Conservation (phyloP, 2,329 filamentous ascomycete species). For the Calonectria hongkongensis region DNA sequence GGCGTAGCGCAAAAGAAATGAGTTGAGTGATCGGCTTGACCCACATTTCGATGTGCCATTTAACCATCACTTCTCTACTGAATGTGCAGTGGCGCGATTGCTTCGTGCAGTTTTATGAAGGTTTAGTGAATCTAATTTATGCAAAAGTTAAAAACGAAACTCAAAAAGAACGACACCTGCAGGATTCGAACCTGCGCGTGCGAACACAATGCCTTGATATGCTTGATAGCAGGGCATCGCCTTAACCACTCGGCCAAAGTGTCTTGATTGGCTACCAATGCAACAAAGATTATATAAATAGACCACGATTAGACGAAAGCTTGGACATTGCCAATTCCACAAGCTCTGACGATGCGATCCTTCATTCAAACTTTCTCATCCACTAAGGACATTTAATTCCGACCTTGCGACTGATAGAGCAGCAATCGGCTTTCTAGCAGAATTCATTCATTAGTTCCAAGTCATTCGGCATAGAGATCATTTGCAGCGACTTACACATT, state of each 20-base stretch:
- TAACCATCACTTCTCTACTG: no score
- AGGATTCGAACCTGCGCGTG: constrained; percentile 31
- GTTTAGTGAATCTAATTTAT: no score
- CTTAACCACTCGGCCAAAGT: constrained; percentile 32
- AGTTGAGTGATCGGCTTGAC: no score
- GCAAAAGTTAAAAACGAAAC: background rate
- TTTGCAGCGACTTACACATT: background rate
- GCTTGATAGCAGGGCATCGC: constrained; percentile 30
- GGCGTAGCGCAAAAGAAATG: no score
- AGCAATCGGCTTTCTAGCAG: background rate
- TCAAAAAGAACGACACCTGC: constrained; percentile 20
- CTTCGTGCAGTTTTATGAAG: no score
- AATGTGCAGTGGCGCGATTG: no score
- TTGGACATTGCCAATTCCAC: background rate
- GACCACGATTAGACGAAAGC: background rate
- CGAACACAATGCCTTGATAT: constrained; percentile 31
- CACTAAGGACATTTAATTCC: background rate
- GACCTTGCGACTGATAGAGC: background rate
- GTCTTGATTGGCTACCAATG: background rate
- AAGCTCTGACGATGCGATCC: background rate
- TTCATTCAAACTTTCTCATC: background rate
- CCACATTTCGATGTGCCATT: no score
- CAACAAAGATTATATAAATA: no score
- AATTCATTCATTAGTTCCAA: background rate
- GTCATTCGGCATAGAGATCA: background rate